Conservation (phyloP, 768 basidiomycete genomes). For the Jaapia argillacea region DNA sequence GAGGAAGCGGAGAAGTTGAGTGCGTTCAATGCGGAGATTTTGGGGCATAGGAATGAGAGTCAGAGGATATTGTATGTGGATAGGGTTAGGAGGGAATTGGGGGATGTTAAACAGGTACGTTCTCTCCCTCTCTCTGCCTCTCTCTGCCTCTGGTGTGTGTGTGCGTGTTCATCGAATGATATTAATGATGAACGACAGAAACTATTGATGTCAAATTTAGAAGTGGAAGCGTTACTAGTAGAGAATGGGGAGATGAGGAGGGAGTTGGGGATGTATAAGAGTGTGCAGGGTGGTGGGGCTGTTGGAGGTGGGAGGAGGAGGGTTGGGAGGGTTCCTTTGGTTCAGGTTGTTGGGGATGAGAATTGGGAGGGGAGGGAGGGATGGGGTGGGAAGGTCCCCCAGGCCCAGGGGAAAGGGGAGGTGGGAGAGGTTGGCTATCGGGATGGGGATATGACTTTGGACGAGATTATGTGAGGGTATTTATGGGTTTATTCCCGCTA, state of each 20-base stretch:
- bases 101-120: constrained; percentile 72
- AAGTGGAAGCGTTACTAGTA: constrained; percentile 34
- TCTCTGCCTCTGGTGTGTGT: background rate
- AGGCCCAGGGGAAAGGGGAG: background rate
- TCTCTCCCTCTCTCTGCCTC: constrained; percentile 3
- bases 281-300: constrained; percentile 24
- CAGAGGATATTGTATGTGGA: constrained; percentile 88
- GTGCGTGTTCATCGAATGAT: background rate
- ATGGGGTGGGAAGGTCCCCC: background rate
- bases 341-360: constrained; percentile 29
- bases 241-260: constrained; percentile 37
- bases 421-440: background rate
- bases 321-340: constrained; percentile 38
- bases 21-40: constrained; percentile 76
- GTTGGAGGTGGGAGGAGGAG: constrained; percentile 28
- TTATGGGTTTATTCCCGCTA: too few relatives aligned
- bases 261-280: constrained; percentile 54
- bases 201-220: constrained; percentile 34
- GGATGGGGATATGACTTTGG: constrained; percentile 39
- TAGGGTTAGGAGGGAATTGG: constrained; percentile 67
- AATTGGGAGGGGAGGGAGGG: background rate
- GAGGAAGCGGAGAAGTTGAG: constrained; percentile 70
- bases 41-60: constrained; percentile 75
- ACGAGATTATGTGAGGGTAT: constrained; percentile 36
- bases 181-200: constrained; percentile 23